Percentiles rank a stretch among this genome's conserved stretches.
Conservation (phyloP, 805 yeast genomes). For the Candida silvicultrix region DNA sequence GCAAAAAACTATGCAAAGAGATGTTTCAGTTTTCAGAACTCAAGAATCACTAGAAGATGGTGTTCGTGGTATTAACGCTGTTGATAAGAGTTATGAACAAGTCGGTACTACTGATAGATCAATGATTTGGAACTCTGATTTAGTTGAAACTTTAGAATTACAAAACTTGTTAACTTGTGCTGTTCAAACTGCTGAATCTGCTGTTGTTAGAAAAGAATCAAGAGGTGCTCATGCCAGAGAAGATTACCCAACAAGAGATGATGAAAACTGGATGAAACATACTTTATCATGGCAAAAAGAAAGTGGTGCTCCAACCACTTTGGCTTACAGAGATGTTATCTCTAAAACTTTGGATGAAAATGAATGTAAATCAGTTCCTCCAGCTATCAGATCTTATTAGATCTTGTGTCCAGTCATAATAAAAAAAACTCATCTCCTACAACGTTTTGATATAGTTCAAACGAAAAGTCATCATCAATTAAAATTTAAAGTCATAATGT, state of each 20-base stretch:
- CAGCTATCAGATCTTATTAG: conserved; percentile 91
- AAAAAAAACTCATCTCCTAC: neutral
- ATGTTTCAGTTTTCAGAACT: conserved; percentile 94
- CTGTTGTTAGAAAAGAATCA: conserved; percentile 93
- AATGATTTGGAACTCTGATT: conserved; percentile 98
- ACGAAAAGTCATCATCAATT: neutral
- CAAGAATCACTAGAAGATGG: conserved; percentile 90
- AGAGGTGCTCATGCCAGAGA: conserved; percentile 99
- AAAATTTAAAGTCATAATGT: neutral
- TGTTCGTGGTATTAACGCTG: conserved; percentile 67
- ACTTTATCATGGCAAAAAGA: conserved; percentile 83
- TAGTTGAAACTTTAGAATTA: conserved; percentile 92
- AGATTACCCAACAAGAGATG: conserved; percentile 95
- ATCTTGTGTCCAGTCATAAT: neutral
- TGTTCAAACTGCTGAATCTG: conserved; percentile 88
- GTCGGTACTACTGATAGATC: conserved; percentile 91
- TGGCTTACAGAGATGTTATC: conserved; percentile 84
- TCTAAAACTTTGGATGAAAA: conserved; percentile 78
- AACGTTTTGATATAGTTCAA: neutral
- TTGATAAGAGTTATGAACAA: conserved; percentile 68
- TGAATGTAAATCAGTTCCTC: conserved; percentile 95
- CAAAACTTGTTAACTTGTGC: conserved; percentile 97
- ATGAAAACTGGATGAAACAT: conserved; percentile 96
- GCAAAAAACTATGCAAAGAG: conserved; percentile 96
- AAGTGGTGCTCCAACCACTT: conserved; percentile 62